A percentile compares a stretch with the other conserved stretches of the same genome.
Evolutionary conservation across 2,329 filamentous ascomycete genomes (phyloP).

Genomic region (Alternaria hordeiaustralica): DNA sequence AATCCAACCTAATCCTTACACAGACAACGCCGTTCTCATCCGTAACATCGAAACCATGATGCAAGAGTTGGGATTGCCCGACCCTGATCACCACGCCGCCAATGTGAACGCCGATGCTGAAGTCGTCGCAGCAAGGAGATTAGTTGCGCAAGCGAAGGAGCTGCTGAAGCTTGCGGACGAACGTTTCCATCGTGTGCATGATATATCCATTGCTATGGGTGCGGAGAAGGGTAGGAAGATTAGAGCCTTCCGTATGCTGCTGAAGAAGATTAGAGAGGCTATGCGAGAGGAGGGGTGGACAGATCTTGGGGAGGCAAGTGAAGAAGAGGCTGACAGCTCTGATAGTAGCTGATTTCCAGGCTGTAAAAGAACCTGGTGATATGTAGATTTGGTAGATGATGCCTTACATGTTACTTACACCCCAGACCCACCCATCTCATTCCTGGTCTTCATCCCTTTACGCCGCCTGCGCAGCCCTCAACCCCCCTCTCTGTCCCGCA

Average conservation of each 20-base stretch:
- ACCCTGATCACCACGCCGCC: neutral
- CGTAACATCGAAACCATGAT: neutral
- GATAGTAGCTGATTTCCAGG: neutral
- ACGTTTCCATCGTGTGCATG: neutral
- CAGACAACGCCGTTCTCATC: neutral
- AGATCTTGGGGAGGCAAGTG: neutral
- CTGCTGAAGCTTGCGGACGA: neutral
- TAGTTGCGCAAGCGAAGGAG: neutral
- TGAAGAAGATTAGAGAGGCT: neutral
- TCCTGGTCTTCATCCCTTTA: neutral
- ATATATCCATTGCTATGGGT: neutral
- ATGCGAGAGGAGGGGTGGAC: neutral
- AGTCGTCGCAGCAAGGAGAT: neutral
- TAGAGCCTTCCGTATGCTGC: fast-evolving
- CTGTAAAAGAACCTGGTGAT: neutral
- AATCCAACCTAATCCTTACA: neutral
- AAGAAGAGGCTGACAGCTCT: neutral
- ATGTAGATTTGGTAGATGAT: neutral
- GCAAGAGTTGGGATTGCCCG: neutral
- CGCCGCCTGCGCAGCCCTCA: slow-evolving; percentile 7
- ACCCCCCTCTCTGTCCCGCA: slow-evolving; percentile 15
- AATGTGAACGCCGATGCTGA: neutral
- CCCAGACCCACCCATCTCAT: neutral
- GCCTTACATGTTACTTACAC: neutral
- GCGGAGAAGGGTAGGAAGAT: neutral